Conservation (phyloP, 129 eudicot genomes). For the Kitagawia praeruptora region DNA sequence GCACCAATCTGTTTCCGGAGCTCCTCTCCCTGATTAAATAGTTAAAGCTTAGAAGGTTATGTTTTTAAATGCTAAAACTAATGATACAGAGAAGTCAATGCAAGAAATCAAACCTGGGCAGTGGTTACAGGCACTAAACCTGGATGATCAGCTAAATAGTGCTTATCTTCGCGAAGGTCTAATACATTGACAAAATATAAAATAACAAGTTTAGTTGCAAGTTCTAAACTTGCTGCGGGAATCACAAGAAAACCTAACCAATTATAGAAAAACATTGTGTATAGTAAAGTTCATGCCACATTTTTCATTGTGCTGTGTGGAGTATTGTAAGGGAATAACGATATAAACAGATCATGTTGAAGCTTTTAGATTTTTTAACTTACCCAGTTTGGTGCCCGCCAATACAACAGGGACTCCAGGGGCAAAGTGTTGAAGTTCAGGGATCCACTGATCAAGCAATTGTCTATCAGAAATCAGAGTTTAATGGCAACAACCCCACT, state of each 20-base stretch:
- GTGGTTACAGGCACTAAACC: conserved; percentile 91
- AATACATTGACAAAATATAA: background rate
- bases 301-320: background rate
- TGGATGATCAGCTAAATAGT: conserved; percentile 93
- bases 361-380: conserved; percentile 1
- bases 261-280: background rate
- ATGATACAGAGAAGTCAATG: background rate
- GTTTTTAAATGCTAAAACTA: conserved; percentile 6
- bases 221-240: background rate
- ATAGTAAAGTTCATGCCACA: background rate
- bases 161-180: conserved; percentile 99
- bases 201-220: background rate
- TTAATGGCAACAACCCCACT: background rate
- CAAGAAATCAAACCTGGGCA: conserved; percentile 51
- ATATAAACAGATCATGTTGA: background rate
- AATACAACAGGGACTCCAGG: conserved; percentile 87
- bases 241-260: background rate
- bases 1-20: conserved; percentile 95
- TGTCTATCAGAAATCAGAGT: conserved; percentile 19
- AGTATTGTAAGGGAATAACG: background rate
- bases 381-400: conserved; percentile 97
- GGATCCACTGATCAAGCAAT: conserved; percentile 73
- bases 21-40: conserved; percentile 76
- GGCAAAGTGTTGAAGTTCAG: conserved; percentile 95
- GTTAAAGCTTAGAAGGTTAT: conserved; percentile 8